Conservation (phyloP, 148 eudicot species). For the Beta vulgaris region DNA sequence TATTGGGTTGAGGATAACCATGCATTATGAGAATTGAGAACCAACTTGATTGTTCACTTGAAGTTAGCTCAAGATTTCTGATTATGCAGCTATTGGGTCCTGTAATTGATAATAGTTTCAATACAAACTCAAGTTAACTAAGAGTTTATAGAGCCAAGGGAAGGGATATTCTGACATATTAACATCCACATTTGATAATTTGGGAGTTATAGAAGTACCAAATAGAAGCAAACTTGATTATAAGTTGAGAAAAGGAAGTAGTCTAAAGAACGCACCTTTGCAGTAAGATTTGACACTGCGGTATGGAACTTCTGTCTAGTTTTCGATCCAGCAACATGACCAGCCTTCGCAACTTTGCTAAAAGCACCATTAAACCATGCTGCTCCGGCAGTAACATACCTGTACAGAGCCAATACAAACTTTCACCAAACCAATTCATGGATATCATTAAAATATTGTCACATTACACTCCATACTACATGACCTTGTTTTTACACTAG, state of each 20-base stretch:
- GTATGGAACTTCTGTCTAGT: conserved; percentile 71
- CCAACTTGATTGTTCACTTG: not conserved
- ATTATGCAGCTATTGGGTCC: conserved; percentile 47
- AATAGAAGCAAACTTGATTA: not conserved
- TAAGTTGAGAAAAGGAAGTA: not conserved
- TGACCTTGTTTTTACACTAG: not conserved
- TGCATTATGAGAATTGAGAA: conserved; percentile 9
- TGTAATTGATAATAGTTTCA: conserved; percentile 8
- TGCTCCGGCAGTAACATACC: conserved; percentile 90
- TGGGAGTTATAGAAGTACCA: not conserved
- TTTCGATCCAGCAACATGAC: conserved; percentile 82
- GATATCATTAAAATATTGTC: not conserved
- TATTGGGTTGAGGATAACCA: not conserved
- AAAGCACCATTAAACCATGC: conserved; percentile 93
- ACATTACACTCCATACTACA: not conserved
- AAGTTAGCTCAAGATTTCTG: not conserved
- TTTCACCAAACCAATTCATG: not conserved
- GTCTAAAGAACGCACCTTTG: conserved; percentile 50
- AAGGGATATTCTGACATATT: not conserved
- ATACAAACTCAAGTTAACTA: not conserved
- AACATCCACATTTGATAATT: not conserved
- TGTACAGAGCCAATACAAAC: conserved; percentile 28
- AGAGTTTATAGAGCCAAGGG: not conserved
- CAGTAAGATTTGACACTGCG: conserved; percentile 70
- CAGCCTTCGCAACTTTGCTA: conserved; percentile 80